These are phyloP conservation scores for Laetiporus sulphureus DNA, from an alignment of 1,284 basidiomycete species.

Conservation along the genomic window DNA sequence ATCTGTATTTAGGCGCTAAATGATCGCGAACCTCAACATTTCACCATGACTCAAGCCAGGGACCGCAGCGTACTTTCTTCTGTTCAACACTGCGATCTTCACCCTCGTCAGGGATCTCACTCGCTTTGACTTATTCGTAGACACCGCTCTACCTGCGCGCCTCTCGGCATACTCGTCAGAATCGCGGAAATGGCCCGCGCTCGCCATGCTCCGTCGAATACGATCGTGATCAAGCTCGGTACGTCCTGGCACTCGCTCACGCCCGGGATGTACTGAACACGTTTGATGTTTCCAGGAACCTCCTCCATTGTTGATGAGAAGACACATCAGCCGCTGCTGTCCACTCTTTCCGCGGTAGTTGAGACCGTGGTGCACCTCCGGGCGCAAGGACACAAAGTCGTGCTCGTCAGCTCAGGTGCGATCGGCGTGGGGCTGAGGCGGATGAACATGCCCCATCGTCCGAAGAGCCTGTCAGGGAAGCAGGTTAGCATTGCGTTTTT, in stretches of 20 bases:
- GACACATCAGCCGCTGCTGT: constrained; percentile 85
- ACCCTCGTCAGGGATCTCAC: no score
- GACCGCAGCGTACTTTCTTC: no score
- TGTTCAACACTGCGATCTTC: no score
- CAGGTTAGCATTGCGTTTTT: no score
- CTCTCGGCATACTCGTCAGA: no score
- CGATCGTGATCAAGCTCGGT: constrained; percentile 88
- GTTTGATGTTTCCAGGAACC: constrained; percentile 51
- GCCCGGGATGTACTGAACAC: background rate
- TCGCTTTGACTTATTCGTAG: no score
- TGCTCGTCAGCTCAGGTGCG: constrained; percentile 93
- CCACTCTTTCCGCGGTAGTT: constrained; percentile 86
- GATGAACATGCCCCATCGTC: constrained; percentile 79
- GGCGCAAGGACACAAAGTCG: constrained; percentile 83
- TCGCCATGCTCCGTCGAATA: constrained; percentile 35
- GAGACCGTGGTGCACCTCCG: constrained; percentile 85
- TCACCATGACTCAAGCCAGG: no score
- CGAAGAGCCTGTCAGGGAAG: constrained; percentile 85
- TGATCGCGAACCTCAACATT: no score
- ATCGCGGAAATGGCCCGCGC: constrained; percentile 22
- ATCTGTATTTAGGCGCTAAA: no score
- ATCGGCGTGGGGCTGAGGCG: constrained; percentile 92
- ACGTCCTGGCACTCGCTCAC: constrained; percentile 17
- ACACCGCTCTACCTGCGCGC: no score
- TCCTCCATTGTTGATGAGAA: constrained; percentile 92